These are phyloP conservation scores for Oenanthe javanica DNA, from an alignment of 140 eudicot genomes.

Conservation along the genomic window DNA sequence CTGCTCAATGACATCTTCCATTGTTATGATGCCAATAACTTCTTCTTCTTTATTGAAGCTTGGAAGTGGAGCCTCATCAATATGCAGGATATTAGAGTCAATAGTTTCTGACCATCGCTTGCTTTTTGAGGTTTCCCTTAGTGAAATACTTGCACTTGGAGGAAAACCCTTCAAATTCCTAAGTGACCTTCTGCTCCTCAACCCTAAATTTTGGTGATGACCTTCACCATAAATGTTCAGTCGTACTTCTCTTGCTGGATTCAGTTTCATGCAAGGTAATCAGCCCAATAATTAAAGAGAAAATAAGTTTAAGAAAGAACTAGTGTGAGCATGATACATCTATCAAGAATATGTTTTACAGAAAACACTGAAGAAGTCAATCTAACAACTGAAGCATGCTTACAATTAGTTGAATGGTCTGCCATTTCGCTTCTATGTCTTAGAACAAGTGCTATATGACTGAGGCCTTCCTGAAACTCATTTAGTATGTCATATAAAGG, in stretches of 20 bases:
- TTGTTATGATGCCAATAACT: slow-evolving; percentile 80
- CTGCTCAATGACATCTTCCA: slow-evolving; percentile 97
- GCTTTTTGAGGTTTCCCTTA: slow-evolving; percentile 42
- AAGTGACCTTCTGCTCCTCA: slow-evolving; percentile 44
- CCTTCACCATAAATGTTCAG: slow-evolving; percentile 47
- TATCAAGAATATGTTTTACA: neutral
- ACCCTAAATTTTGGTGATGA: slow-evolving; percentile 22
- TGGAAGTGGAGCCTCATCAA: slow-evolving; percentile 53
- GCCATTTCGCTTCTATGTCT: slow-evolving; percentile 29
- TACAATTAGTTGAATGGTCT: slow-evolving; percentile 31
- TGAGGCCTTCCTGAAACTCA: slow-evolving; percentile 93
- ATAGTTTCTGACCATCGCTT: slow-evolving; percentile 72
- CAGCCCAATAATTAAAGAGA: neutral
- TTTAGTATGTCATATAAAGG: slow-evolving; percentile 87
- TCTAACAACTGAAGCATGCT: slow-evolving; percentile 10
- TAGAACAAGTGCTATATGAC: slow-evolving; percentile 89
- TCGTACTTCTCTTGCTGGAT: slow-evolving; percentile 40
- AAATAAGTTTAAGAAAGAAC: neutral
- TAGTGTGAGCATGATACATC: neutral
- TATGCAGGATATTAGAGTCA: slow-evolving; percentile 55
- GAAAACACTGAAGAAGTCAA: neutral
- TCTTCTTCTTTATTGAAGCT: slow-evolving; percentile 72
- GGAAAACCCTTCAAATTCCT: slow-evolving; percentile 53
- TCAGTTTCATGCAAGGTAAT: neutral
- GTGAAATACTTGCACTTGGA: slow-evolving; percentile 45